These are phyloP conservation scores for Corylus heterophylla DNA, from an alignment of 306 rosid genomes.

Conservation along the genomic window DNA sequence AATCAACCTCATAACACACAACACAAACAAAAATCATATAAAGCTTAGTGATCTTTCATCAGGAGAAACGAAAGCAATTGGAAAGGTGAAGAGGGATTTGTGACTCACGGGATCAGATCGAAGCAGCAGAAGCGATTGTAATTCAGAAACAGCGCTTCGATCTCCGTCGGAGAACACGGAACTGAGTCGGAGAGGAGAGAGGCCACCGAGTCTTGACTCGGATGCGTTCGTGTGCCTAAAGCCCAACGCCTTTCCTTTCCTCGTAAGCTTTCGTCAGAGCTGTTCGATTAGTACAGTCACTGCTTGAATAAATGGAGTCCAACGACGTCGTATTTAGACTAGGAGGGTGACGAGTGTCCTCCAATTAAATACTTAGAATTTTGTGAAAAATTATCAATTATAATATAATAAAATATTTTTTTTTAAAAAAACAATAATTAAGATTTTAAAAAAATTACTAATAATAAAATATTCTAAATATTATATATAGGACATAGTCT, in stretches of 20 bases:
- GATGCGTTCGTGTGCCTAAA: background rate
- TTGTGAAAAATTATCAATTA: no score
- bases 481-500: no score
- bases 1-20: background rate
- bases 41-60: background rate
- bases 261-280: background rate
- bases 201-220: slow-evolving; percentile 1
- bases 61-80: background rate
- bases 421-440: no score
- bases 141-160: background rate
- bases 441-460: no score
- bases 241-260: background rate
- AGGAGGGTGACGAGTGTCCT: no score
- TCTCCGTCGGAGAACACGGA: background rate
- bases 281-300: background rate
- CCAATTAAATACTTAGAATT: no score
- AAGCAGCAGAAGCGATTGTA: background rate
- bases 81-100: background rate
- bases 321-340: background rate
- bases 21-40: background rate
- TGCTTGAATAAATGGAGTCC: no score
- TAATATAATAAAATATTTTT: no score
- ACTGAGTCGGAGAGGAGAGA: background rate
- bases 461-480: no score
- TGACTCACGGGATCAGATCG: slow-evolving; percentile 2